Evolutionary conservation across 2,329 filamentous ascomycete species (phyloP).

Genomic region (Gaeumannomyces sp.): DNA sequence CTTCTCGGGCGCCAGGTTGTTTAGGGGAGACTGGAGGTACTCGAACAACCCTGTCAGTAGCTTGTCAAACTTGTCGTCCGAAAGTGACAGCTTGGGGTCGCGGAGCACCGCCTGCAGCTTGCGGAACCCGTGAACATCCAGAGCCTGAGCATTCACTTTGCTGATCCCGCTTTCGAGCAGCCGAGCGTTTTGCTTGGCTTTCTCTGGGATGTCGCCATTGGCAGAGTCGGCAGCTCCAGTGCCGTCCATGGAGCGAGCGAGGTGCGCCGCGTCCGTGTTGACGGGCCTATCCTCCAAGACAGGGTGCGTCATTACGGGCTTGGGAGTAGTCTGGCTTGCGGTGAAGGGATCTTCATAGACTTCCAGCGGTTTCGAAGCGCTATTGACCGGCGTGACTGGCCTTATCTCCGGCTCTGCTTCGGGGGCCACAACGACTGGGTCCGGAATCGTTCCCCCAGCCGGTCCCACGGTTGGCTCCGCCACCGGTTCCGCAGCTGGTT

Average conservation of each 20-base stretch:
- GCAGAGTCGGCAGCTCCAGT: constrained; percentile 10
- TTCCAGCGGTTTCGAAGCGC: constrained; percentile 36
- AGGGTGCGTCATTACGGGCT: constrained; percentile 37
- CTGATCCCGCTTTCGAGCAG: constrained; percentile 69
- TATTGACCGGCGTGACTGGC: constrained; percentile 13
- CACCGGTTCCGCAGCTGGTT: background rate
- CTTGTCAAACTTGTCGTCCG: constrained; percentile 62
- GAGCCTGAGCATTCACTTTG: constrained; percentile 61
- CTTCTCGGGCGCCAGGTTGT: constrained; percentile 52
- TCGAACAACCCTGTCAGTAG: constrained; percentile 63
- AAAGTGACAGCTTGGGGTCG: constrained; percentile 57
- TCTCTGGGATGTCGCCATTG: constrained; percentile 35
- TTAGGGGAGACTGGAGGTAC: constrained; percentile 60
- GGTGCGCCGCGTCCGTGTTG: constrained; percentile 45
- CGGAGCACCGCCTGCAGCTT: constrained; percentile 70
- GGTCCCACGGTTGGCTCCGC: constrained; percentile 6
- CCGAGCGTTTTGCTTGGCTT: constrained; percentile 50
- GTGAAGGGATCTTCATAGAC: constrained; percentile 60
- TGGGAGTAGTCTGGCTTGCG: constrained; percentile 39
- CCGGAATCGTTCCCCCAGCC: constrained; percentile 11
- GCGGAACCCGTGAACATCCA: constrained; percentile 78
- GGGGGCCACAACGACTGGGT: no score
- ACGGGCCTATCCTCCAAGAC: constrained; percentile 55
- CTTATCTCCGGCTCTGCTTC: constrained; percentile 11
- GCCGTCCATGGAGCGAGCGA: constrained; percentile 19